Conservation (phyloP, 257 asterid species). For the Solanum pinnatisectum region DNA sequence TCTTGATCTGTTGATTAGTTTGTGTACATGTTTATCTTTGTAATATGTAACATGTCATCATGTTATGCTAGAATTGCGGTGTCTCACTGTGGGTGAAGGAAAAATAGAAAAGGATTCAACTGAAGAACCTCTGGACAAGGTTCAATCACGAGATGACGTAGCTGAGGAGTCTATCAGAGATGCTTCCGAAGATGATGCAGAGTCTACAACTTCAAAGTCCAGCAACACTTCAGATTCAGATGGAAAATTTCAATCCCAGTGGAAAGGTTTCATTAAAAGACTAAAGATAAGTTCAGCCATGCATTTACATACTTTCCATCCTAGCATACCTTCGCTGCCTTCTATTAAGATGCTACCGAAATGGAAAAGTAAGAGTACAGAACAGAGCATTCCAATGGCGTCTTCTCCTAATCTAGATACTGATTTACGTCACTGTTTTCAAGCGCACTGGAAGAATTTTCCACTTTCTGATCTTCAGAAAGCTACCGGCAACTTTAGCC, state of each 20-base stretch:
- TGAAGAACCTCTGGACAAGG: neutral
- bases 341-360: neutral
- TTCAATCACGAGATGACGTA: neutral
- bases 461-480: slow-evolving; percentile 1
- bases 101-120: neutral
- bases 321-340: slow-evolving; percentile 1
- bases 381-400: neutral
- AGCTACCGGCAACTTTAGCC: slow-evolving; percentile 3
- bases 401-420: neutral
- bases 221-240: neutral
- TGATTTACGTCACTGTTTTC: slow-evolving; percentile 1
- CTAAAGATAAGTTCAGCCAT: neutral
- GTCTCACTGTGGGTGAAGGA: neutral
- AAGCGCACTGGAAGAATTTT: slow-evolving; percentile 3
- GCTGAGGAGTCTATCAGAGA: neutral
- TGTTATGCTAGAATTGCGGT: neutral
- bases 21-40: neutral
- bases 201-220: neutral
- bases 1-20: neutral
- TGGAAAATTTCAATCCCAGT: neutral
- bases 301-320: slow-evolving; percentile 4
- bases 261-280: slow-evolving; percentile 6
- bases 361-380: neutral
- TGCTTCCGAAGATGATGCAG: neutral
- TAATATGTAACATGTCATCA: neutral